phyloP scores from a whole-genome alignment of 352 stramenopile genomes.

The Phytopythium ostracodes region DNA sequence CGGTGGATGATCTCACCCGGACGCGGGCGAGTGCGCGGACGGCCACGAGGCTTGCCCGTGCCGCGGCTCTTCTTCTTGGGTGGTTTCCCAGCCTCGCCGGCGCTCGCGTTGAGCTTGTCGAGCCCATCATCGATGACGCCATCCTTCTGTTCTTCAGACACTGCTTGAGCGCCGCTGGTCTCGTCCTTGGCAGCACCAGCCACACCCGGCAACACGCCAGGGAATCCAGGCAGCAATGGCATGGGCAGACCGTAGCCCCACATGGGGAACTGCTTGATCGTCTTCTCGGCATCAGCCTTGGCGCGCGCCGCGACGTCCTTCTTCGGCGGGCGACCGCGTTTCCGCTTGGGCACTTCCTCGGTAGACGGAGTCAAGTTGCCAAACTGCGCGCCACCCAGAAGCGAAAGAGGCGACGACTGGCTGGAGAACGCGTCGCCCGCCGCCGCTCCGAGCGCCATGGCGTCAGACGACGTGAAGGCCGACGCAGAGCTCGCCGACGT shows the following conservation, averaged over 20 bases:
- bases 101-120: slow-evolving; percentile 18
- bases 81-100: slow-evolving; percentile 25
- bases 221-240: slow-evolving; percentile 42
- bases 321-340: slow-evolving; percentile 62
- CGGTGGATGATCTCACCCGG: slow-evolving; percentile 74
- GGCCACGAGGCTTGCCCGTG: slow-evolving; percentile 65
- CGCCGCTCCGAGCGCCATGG: slow-evolving; percentile 5
- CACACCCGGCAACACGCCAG: slow-evolving; percentile 27
- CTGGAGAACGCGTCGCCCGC: slow-evolving; percentile 13
- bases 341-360: slow-evolving; percentile 61
- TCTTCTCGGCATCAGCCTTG: slow-evolving; percentile 48
- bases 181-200: slow-evolving; percentile 29
- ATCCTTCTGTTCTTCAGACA: slow-evolving; percentile 13
- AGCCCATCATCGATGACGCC: slow-evolving; percentile 12
- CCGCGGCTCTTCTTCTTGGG: slow-evolving; percentile 76
- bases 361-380: slow-evolving; percentile 22
- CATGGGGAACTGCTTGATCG: slow-evolving; percentile 63
- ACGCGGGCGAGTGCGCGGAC: slow-evolving; percentile 64
- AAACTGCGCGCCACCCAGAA: slow-evolving; percentile 26
- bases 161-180: slow-evolving; percentile 19
- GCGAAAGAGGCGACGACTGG: slow-evolving; percentile 20
- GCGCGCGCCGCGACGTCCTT: slow-evolving; percentile 50
- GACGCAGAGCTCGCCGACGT: not conserved
- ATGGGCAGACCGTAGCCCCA: slow-evolving; percentile 58
- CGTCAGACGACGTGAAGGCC: slow-evolving; percentile 2